phyloP scores from a whole-genome alignment of 2,329 filamentous ascomycete species.

The Aureobasidium sp. region DNA sequence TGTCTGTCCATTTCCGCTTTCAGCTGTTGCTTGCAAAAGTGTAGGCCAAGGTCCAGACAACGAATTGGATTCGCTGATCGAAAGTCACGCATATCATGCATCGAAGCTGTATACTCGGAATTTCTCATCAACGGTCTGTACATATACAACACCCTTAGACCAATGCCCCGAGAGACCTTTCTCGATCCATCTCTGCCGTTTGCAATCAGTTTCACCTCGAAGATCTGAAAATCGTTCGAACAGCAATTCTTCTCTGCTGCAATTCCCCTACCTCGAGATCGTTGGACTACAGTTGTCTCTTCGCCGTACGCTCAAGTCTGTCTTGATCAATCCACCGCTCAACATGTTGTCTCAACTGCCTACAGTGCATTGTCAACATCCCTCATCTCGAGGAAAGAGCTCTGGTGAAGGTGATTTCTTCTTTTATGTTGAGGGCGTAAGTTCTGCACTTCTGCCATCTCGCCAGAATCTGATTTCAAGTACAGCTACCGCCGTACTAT shows the following conservation, averaged over 20 bases:
- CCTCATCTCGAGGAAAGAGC: neutral
- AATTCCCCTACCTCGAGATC: neutral
- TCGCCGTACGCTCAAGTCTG: neutral
- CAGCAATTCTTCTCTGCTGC: neutral
- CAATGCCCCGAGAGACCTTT: neutral
- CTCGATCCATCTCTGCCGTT: neutral
- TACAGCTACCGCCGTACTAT: conserved; percentile 10
- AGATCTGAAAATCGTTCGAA: neutral
- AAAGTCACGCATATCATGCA: neutral
- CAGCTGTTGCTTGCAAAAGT: neutral
- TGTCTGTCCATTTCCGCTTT: neutral
- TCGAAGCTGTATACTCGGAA: neutral
- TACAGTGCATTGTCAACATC: neutral
- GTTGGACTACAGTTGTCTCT: neutral
- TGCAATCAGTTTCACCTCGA: neutral
- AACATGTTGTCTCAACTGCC: conserved; percentile 1
- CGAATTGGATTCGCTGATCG: neutral
- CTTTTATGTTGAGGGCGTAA: conserved; percentile 11
- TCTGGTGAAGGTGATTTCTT: conserved; percentile 5
- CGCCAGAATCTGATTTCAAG: neutral
- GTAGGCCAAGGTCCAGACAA: neutral
- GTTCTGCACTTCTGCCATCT: neutral
- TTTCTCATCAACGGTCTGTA: neutral
- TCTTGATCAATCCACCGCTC: neutral
- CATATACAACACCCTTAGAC: neutral